These are phyloP conservation scores for Ascocoryne sarcoides DNA, from an alignment of 2,329 filamentous ascomycete species.

Conservation along the genomic window DNA sequence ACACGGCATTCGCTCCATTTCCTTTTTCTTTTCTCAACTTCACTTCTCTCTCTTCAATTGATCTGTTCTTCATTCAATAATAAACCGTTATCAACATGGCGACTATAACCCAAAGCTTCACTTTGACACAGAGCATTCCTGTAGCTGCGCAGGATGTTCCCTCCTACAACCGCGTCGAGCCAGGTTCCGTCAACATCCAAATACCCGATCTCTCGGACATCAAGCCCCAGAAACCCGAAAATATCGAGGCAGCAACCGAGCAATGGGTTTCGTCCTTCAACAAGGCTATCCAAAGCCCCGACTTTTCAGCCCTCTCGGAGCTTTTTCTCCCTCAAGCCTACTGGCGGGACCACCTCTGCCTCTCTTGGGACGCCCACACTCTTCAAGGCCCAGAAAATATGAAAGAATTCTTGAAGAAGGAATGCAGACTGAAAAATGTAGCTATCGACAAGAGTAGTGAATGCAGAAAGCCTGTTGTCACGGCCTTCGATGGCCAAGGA, in stretches of 20 bases:
- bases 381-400: constrained; percentile 31
- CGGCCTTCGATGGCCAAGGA: constrained; percentile 41
- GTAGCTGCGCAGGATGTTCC: constrained; percentile 6
- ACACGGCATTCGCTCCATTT: not conserved
- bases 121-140: constrained; percentile 11
- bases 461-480: constrained; percentile 31
- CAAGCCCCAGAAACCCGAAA: constrained; percentile 20
- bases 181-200: constrained; percentile 47
- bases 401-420: constrained; percentile 23
- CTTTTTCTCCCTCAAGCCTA: constrained; percentile 39
- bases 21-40: not conserved
- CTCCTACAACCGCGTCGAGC: constrained; percentile 36
- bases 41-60: not conserved
- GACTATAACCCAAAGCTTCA: not conserved
- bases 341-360: constrained; percentile 48
- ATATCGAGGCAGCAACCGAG: constrained; percentile 33
- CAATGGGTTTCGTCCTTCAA: constrained; percentile 35
- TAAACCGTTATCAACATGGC: not conserved
- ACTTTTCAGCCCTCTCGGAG: constrained; percentile 29
- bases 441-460: constrained; percentile 30
- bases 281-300: constrained; percentile 29
- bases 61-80: not conserved
- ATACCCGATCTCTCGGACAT: constrained; percentile 35
- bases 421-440: constrained; percentile 33
- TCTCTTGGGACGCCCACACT: constrained; percentile 47